Conservation (phyloP, 257 asterid genomes). For the Petrea volubilis region DNA sequence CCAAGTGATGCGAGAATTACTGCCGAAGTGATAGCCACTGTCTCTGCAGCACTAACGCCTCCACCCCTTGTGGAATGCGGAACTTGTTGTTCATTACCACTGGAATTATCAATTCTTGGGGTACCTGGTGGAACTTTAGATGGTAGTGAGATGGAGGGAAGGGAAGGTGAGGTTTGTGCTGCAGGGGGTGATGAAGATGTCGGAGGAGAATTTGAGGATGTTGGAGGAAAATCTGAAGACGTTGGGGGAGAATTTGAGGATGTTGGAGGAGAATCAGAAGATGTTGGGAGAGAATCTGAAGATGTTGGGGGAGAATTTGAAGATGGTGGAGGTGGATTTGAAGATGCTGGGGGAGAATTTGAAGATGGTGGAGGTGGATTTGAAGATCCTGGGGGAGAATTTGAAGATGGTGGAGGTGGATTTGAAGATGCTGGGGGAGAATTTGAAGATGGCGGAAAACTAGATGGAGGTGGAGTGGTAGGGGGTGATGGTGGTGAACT, state of each 20-base stretch:
- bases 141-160: conserved; percentile 35
- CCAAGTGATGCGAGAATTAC: conserved; percentile 47
- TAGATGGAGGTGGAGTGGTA: conserved; percentile 36
- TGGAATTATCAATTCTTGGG: conserved; percentile 37
- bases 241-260: conserved; percentile 34
- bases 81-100: conserved; percentile 27
- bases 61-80: conserved; percentile 33
- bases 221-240: conserved; percentile 35
- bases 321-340: conserved; percentile 38
- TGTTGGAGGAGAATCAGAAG: conserved; percentile 30
- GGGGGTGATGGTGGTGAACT: conserved; percentile 28
- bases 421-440: not conserved
- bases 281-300: too few species aligned
- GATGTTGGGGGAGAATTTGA: too few species aligned
- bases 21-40: conserved; percentile 40
- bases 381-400: conserved; percentile 41
- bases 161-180: conserved; percentile 37
- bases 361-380: conserved; percentile 31
- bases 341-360: conserved; percentile 25
- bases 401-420: conserved; percentile 4
- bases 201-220: conserved; percentile 22
- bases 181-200: conserved; percentile 39
- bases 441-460: conserved; percentile 25
- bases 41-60: conserved; percentile 47
- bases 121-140: conserved; percentile 36